Conservation (phyloP, 2,329 filamentous ascomycete genomes). For the Penicillium freii region DNA sequence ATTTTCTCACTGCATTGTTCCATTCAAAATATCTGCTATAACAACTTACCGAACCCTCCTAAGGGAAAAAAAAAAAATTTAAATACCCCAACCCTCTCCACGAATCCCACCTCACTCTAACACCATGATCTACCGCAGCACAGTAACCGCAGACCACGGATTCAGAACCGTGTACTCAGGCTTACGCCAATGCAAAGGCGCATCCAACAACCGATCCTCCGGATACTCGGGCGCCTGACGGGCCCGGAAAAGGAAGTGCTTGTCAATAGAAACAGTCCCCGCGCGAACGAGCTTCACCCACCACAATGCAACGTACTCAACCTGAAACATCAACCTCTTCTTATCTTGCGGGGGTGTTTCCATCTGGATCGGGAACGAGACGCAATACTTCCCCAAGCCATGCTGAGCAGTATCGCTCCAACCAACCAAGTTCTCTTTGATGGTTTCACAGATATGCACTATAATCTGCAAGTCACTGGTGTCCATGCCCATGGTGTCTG, state of each 20-base stretch:
- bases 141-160: neutral
- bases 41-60: neutral
- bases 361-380: neutral
- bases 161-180: neutral
- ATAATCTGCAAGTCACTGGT: neutral
- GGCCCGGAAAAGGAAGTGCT: neutral
- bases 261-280: neutral
- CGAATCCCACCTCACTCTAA: neutral
- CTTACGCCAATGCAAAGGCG: neutral
- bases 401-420: neutral
- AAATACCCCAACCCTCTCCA: neutral
- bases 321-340: neutral
- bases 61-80: neutral
- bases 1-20: neutral
- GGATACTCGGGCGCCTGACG: neutral
- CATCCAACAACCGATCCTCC: neutral
- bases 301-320: neutral
- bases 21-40: neutral
- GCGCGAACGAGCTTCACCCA: neutral
- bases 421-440: neutral
- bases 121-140: neutral
- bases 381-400: neutral
- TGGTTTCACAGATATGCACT: neutral
- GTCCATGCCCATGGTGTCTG: neutral
- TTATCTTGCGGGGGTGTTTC: neutral